Base-by-base conservation (phyloP, 495 filamentous ascomycete genomes). In the Lasiosphaeria miniovina region DNA sequence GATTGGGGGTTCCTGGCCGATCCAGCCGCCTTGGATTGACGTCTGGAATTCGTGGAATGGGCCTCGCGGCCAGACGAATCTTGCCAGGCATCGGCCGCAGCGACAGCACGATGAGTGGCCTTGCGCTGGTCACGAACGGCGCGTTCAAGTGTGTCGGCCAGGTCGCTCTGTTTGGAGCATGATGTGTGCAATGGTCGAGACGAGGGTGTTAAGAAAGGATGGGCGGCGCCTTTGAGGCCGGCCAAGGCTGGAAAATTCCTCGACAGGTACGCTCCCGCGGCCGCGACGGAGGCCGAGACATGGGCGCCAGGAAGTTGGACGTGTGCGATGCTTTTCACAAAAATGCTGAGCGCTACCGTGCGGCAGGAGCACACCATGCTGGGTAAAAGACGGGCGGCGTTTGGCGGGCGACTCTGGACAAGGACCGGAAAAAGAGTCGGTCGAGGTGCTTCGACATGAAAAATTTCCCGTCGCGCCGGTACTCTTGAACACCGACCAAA, bases 351-450 rank as follows among this genome's bases (percentile, higher is more conserved):
- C 15, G 78, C 71, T 15, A 71, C 66, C n/a, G 69, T 71, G 31
- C 75, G 72, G 55, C 82, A 82, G 15, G 69, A 64, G 68, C 80
- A 83, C 62, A 54, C 70, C 81, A 83, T 84, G 24, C 50, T 69
- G 48, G 15, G 33, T 0, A 9, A 33, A 40, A 43, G 2, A 0
- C 7, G 53, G 33, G 34, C 10, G 11, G 32, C 32, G 9, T 7
- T 9, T 5, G 51, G 14, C 51, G 51, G n/a, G 49, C 3, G 49
- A 33, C 33, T 11, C 10, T 32, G n/a, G 12, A 12, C 34, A 36
- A 17, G 40, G 8, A 32, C 48, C 6, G 14, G 4, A 15, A 36
- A 34, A 35, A 4, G 45, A 14, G 43, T n/a, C 12, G 6, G 43
- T n/a, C 12, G 15, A 14, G 43, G 15, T 46, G 43, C 6, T n/a